Conservation (phyloP, 345 rosid genomes). For the Balakata baccata region DNA sequence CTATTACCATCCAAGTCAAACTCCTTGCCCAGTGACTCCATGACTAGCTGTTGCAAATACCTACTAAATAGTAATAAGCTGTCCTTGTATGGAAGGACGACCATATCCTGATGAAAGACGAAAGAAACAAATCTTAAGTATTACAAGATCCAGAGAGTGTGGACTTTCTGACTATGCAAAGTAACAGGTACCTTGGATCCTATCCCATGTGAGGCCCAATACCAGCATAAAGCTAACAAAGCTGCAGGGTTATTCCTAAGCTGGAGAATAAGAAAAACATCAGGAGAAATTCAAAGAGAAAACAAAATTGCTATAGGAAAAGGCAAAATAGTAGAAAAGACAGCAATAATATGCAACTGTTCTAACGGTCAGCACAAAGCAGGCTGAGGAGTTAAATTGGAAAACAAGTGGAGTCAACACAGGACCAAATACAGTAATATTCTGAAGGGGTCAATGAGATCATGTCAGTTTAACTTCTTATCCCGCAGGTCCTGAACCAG, state of each 20-base stretch:
- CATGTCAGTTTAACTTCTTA: neutral
- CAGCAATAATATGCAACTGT: neutral
- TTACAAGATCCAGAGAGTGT: constrained; percentile 10
- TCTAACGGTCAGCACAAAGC: neutral
- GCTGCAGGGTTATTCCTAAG: constrained; percentile 89
- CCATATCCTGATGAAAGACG: constrained; percentile 79
- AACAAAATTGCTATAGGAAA: neutral
- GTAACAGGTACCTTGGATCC: constrained; percentile 75
- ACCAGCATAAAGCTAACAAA: constrained; percentile 91
- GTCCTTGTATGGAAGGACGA: constrained; percentile 97
- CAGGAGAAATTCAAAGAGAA: neutral
- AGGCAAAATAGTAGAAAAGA: neutral
- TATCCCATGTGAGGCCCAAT: constrained; percentile 86
- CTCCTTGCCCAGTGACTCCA: constrained; percentile 99
- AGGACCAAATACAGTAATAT: neutral
- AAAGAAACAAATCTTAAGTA: neutral
- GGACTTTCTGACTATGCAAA: constrained; percentile 1
- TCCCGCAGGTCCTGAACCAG: neutral
- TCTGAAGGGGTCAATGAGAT: neutral
- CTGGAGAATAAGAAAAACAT: constrained; percentile 39
- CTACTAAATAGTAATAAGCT: constrained; percentile 87
- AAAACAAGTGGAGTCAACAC: neutral
- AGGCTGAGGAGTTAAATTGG: neutral
- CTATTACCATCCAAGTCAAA: constrained; percentile 89
- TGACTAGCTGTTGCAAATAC: constrained; percentile 92